phyloP scores from a whole-genome alignment of 768 basidiomycete genomes.

The Panus rudis region DNA sequence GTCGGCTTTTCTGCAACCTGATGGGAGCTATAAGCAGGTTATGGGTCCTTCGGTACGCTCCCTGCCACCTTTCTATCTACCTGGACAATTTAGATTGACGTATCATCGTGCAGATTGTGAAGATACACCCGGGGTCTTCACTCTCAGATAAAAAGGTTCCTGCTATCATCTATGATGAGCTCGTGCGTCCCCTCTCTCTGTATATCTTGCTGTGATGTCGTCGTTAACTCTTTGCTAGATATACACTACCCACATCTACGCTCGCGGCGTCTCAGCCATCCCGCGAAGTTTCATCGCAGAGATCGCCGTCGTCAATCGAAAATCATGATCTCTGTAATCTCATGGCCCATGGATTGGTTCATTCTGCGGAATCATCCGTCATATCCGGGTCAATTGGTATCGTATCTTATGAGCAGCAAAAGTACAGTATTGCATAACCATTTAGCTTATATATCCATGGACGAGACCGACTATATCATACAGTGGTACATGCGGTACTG shows the following conservation, averaged over 20 bases:
- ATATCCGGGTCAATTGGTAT: too few relatives aligned
- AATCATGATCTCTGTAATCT: too few relatives aligned
- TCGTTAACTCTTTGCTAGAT: conserved; percentile 37
- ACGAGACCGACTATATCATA: too few relatives aligned
- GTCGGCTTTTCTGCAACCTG: conserved; percentile 75
- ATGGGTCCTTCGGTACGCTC: conserved; percentile 60
- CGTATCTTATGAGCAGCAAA: too few relatives aligned
- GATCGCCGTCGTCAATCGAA: conserved; percentile 16
- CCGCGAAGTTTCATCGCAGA: conserved; percentile 46
- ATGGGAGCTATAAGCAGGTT: conserved; percentile 81
- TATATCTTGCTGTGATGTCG: neutral
- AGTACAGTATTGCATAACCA: too few relatives aligned
- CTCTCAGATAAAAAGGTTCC: conserved; percentile 75
- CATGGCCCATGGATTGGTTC: too few relatives aligned
- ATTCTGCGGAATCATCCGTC: too few relatives aligned
- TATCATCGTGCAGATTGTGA: conserved; percentile 47
- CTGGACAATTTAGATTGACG: conserved; percentile 2
- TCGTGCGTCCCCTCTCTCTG: conserved; percentile 46
- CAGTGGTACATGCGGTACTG: too few relatives aligned
- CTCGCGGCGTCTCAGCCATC: conserved; percentile 83
- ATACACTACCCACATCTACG: conserved; percentile 80
- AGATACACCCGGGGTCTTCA: conserved; percentile 87
- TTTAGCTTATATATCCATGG: too few relatives aligned
- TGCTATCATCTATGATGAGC: conserved; percentile 88
- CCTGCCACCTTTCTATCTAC: conserved; percentile 1